Evolutionary conservation across 2,329 filamentous ascomycete genomes (phyloP).

Genomic region (Rhynchosporium secalis): DNA sequence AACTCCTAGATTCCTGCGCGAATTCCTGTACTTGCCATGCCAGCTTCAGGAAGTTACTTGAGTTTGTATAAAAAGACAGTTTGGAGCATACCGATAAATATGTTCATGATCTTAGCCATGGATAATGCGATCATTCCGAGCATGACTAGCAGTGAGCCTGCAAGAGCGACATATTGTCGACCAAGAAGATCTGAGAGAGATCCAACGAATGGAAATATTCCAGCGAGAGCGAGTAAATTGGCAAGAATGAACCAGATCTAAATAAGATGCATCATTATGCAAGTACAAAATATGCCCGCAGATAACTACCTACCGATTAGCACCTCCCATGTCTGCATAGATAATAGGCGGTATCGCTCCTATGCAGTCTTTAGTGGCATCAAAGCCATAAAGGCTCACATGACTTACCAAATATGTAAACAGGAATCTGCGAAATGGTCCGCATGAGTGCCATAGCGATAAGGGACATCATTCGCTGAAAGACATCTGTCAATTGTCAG

Average conservation of each 20-base stretch:
- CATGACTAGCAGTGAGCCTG: conserved; percentile 54
- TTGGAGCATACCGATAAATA: conserved; percentile 56
- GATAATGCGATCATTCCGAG: conserved; percentile 60
- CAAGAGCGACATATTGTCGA: conserved; percentile 57
- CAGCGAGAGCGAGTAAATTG: conserved; percentile 57
- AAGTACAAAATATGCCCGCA: neutral
- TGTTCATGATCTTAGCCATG: conserved; percentile 59
- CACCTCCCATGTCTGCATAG: conserved; percentile 58
- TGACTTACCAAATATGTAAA: conserved; percentile 48
- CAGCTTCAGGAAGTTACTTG: conserved; percentile 40
- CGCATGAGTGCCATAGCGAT: conserved; percentile 61
- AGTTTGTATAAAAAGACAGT: neutral
- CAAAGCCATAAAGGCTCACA: neutral
- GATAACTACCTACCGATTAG: conserved; percentile 38
- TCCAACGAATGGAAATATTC: conserved; percentile 64
- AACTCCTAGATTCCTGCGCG: conserved; percentile 69
- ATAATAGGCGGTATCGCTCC: conserved; percentile 51
- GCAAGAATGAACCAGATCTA: conserved; percentile 42
- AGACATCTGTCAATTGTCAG: conserved; percentile 45
- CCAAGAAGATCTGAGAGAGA: conserved; percentile 64
- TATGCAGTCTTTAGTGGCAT: conserved; percentile 1
- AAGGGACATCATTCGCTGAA: conserved; percentile 54
- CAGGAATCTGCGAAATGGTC: conserved; percentile 60
- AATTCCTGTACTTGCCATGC: conserved; percentile 57
- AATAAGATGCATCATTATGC: neutral